Evolutionary conservation across 2,329 filamentous ascomycete genomes (phyloP).

Genomic region (Arthrinium phaeospermum): DNA sequence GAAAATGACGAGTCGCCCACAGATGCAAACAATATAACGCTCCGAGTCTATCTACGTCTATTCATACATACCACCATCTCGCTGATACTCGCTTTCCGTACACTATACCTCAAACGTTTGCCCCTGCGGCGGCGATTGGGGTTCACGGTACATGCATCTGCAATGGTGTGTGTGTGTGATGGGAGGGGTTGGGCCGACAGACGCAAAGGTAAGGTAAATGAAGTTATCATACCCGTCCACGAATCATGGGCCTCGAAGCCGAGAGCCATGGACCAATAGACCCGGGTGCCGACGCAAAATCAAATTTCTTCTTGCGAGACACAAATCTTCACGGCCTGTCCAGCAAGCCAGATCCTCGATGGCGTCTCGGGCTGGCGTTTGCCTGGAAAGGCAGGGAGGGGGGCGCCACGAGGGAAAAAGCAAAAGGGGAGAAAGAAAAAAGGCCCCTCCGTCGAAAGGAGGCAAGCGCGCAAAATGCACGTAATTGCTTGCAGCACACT

Average conservation of each 20-base stretch:
- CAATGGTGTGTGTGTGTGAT: not conserved
- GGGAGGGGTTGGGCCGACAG: not conserved
- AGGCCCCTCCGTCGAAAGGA: not conserved
- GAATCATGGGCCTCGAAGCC: not conserved
- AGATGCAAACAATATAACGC: not conserved
- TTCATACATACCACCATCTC: not conserved
- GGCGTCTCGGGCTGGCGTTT: conserved; percentile 12
- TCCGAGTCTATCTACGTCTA: not conserved
- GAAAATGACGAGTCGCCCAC: not conserved
- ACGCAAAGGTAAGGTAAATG: conserved; percentile 14
- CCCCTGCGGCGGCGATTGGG: not conserved
- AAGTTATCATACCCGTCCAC: not conserved
- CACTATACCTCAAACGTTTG: conserved; percentile 8
- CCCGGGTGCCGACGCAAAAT: conserved; percentile 12
- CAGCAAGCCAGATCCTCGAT: not conserved
- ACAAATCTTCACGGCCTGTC: conserved; percentile 6
- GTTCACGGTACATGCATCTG: not conserved
- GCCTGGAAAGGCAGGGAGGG: not conserved
- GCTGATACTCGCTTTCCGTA: not conserved
- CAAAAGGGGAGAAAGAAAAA: not conserved
- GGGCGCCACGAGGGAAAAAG: not conserved
- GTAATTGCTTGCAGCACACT: not conserved
- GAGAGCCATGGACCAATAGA: not conserved
- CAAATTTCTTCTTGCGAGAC: not conserved
- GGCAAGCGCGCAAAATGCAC: not conserved